phyloP scores from a whole-genome alignment of 768 basidiomycete species.

The Agrocybe pediades region DNA sequence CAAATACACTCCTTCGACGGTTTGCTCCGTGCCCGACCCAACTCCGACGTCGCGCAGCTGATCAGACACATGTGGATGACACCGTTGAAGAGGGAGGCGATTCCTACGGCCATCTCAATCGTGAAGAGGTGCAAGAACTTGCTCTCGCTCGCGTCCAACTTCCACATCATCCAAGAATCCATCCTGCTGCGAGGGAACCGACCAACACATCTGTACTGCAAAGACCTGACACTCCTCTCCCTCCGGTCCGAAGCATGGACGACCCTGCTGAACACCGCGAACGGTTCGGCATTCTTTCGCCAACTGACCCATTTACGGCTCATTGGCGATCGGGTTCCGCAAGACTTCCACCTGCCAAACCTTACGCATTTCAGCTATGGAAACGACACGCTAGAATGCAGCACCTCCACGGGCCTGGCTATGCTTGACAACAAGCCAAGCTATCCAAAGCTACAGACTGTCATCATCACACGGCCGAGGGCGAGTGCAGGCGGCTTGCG shows the following conservation, averaged over 20 bases:
- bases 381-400: slow-evolving; percentile 6
- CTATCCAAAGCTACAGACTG: slow-evolving; percentile 30
- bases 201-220: slow-evolving; percentile 29
- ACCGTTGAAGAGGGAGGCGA: slow-evolving; percentile 25
- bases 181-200: slow-evolving; percentile 20
- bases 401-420: slow-evolving; percentile 13
- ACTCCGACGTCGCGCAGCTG: slow-evolving; percentile 17
- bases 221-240: slow-evolving; percentile 32
- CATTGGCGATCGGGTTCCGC: slow-evolving; percentile 30
- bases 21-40: slow-evolving; percentile 16
- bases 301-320: slow-evolving; percentile 36
- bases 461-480: slow-evolving; percentile 31
- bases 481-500: slow-evolving; percentile 20
- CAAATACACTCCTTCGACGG: slow-evolving; percentile 32
- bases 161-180: slow-evolving; percentile 25
- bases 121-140: slow-evolving; percentile 33
- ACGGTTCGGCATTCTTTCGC: slow-evolving; percentile 28
- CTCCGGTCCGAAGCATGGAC: slow-evolving; percentile 24
- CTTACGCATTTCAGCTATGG: slow-evolving; percentile 35
- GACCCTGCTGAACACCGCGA: slow-evolving; percentile 19
- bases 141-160: slow-evolving; percentile 30
- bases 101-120: slow-evolving; percentile 22
- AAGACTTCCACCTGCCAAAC: slow-evolving; percentile 16
- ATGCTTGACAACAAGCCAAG: slow-evolving; percentile 20
- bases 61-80: slow-evolving; percentile 36